Evolutionary conservation across 2,329 filamentous ascomycete species (phyloP), one percentile per base, ranked within the genome.

Genomic region (Ascochyta pisi): DNA sequence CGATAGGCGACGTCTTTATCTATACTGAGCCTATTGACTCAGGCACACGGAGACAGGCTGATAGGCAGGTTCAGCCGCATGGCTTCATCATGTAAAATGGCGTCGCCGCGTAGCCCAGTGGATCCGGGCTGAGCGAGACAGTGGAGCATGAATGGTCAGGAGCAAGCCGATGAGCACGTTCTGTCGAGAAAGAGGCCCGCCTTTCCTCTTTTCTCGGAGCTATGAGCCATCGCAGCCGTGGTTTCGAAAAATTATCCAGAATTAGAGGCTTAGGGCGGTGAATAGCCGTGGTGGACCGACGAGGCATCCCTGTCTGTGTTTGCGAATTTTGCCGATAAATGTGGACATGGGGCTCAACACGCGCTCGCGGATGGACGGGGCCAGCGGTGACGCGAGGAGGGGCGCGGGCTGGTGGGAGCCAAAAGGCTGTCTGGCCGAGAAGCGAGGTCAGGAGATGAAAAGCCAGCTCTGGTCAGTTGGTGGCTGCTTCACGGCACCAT

Each of bases 271-370:
- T 47, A 23, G 47, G 52, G 47, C 53, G 47, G 53, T 56, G 53
- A 51, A 23, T 16, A 26, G 54, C 46, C 33, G 48, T 24, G 24
- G 27, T 33, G 31, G 51, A 29, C 51, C 43, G 41, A 52, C 51
- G 35, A 40, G 39, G n/a, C 44, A 37, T 44, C 38, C 43, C 31
- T 15, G 48, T 29, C 44, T 22, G 19, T 16, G 24, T 44, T 41
- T 33, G 53, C 50, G 54, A 58, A 27, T 50, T 49, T 16, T 52
- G 54, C 58, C 48, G 46, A 58, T 44, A 52, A 52, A 37, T 49
- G 50, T 52, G 54, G 50, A 33, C 9, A 44, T 54, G 40, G 40
- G 41, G 37, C 53, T 56, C 53, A 56, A 56, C 53, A 51, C 40
- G 27, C 31, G 7, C 27, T 33, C 16, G 40, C 19, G 31, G 16